Conservation (phyloP, 495 filamentous ascomycete species). For the Evernia prunastri region DNA sequence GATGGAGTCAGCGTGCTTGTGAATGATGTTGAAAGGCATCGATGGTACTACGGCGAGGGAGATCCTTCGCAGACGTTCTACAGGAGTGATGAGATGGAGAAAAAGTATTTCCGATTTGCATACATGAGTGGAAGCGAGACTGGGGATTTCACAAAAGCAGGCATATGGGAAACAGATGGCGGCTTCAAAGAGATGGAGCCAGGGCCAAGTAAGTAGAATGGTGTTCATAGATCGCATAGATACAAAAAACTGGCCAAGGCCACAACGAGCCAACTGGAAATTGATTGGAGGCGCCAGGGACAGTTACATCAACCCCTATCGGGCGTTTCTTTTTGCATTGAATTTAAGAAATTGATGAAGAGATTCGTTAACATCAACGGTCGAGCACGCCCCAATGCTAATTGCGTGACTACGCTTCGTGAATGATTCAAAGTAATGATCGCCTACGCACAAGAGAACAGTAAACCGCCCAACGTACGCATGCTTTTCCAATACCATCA, state of each 20-base stretch:
- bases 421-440: not conserved
- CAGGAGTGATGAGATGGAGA: conserved; percentile 27
- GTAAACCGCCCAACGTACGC: not conserved
- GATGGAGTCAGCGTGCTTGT: conserved; percentile 84
- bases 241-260: not conserved
- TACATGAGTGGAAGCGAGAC: conserved; percentile 63
- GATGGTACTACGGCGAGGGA: conserved; percentile 50
- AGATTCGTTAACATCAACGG: no score
- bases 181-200: conserved; percentile 32
- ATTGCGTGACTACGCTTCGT: not conserved
- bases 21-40: conserved; percentile 87
- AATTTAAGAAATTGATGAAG: no score
- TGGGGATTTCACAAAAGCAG: conserved; percentile 75
- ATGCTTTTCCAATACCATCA: not conserved
- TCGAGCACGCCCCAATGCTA: no score
- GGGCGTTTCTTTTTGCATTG: no score
- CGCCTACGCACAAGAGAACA: not conserved
- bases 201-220: conserved; percentile 17
- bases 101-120: conserved; percentile 80
- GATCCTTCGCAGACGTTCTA: conserved; percentile 27
- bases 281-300: not conserved
- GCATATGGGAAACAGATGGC: conserved; percentile 58
- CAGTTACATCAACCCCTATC: no score
- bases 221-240: not conserved
- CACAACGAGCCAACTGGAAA: not conserved